Conservation (phyloP, 2,329 filamentous ascomycete genomes). For the Pseudogymnoascus sp. region DNA sequence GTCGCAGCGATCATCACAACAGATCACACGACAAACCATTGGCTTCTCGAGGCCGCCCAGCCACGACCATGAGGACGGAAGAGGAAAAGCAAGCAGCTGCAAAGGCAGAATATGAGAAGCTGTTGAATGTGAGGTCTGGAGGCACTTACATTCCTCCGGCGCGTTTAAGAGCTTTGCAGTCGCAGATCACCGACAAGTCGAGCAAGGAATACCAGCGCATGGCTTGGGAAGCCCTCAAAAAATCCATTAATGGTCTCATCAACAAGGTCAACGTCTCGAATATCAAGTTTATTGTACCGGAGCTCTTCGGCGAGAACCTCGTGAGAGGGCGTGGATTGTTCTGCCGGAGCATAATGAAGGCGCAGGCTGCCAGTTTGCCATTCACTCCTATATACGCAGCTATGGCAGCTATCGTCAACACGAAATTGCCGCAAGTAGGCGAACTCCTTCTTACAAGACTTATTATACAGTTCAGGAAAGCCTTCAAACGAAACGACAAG, state of each 20-base stretch:
- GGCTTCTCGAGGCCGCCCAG: constrained; percentile 16
- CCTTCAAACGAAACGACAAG: constrained; percentile 94
- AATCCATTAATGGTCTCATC: constrained; percentile 96
- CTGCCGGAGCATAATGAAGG: constrained; percentile 96
- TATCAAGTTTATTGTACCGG: constrained; percentile 94
- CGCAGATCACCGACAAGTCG: constrained; percentile 92
- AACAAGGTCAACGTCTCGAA: constrained; percentile 99
- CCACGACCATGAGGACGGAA: constrained; percentile 43
- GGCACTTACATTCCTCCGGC: constrained; percentile 96
- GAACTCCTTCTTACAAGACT: constrained; percentile 80
- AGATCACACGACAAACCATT: constrained; percentile 14
- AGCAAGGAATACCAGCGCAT: constrained; percentile 98
- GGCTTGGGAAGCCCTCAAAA: constrained; percentile 98
- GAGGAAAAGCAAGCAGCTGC: constrained; percentile 82
- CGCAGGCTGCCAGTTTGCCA: constrained; percentile 87
- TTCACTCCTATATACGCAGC: constrained; percentile 96
- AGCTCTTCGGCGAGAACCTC: constrained; percentile 91
- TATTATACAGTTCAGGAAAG: constrained; percentile 89
- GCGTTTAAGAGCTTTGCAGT: constrained; percentile 80
- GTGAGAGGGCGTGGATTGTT: constrained; percentile 86
- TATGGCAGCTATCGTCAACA: constrained; percentile 95
- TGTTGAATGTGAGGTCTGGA: constrained; percentile 85
- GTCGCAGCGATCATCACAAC: constrained; percentile 22
- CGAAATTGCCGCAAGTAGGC: constrained; percentile 89
- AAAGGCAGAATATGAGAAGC: constrained; percentile 88